A percentile compares a stretch with the other conserved stretches of the same genome.
Evolutionary conservation across 2,329 filamentous ascomycete genomes (phyloP).

Genomic region (Acephala macrosclerotiorum): DNA sequence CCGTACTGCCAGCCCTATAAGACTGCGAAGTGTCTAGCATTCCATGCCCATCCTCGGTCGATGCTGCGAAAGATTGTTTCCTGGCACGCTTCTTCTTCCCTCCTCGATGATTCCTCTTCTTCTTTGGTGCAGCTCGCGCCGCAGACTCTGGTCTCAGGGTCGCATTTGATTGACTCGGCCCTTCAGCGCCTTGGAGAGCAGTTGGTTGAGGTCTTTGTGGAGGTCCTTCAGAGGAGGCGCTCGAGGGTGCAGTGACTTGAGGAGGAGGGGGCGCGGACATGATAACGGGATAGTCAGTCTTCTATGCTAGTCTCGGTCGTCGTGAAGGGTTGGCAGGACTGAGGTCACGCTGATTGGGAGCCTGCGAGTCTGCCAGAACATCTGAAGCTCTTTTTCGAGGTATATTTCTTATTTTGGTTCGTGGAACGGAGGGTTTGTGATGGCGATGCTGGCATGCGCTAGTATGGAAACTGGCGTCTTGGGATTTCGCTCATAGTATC

Average conservation of each 20-base stretch:
- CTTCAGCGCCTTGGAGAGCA: slow-evolving; percentile 33
- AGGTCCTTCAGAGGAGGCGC: slow-evolving; percentile 19
- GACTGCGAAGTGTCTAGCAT: slow-evolving; percentile 43
- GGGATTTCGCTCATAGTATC: not conserved
- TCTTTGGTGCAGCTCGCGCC: slow-evolving; percentile 43
- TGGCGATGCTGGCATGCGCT: slow-evolving; percentile 14
- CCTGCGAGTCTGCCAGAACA: not conserved
- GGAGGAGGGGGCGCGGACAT: slow-evolving; percentile 35
- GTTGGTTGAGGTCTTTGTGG: slow-evolving; percentile 38
- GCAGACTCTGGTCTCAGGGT: slow-evolving; percentile 31
- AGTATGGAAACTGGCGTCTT: slow-evolving; percentile 5
- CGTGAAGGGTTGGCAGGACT: not conserved
- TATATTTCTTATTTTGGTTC: not conserved
- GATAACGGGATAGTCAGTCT: not conserved
- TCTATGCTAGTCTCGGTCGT: slow-evolving; percentile 4
- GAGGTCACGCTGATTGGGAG: not conserved
- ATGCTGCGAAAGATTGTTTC: slow-evolving; percentile 80
- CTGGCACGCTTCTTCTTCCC: slow-evolving; percentile 80
- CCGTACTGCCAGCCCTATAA: slow-evolving; percentile 43
- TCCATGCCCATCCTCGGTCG: slow-evolving; percentile 56
- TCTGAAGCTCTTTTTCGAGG: slow-evolving; percentile 4
- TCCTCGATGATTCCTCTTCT: slow-evolving; percentile 78
- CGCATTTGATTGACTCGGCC: slow-evolving; percentile 24
- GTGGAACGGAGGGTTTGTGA: slow-evolving; percentile 4
- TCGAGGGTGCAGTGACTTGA: slow-evolving; percentile 30